These are phyloP conservation scores for Lentinula boryana DNA, from an alignment of 768 basidiomycete genomes.

Conservation along the genomic window DNA sequence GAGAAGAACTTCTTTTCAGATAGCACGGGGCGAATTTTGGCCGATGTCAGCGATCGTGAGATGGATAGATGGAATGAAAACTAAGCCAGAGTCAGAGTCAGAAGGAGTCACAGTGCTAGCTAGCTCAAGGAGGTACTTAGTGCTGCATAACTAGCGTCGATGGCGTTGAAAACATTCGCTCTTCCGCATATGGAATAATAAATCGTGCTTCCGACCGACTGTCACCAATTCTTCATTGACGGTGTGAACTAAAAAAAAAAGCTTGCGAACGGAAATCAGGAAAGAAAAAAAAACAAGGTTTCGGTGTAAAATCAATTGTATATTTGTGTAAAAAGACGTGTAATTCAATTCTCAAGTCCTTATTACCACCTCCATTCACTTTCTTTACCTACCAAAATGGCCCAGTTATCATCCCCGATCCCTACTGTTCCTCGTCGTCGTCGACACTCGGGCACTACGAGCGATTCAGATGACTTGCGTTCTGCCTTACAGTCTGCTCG, in stretches of 20 bases:
- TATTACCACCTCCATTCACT: background rate
- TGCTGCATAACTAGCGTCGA: background rate
- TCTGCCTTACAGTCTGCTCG: conserved; percentile 3
- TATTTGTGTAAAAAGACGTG: background rate
- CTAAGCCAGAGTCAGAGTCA: background rate
- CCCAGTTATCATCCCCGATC: background rate
- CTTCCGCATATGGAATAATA: background rate
- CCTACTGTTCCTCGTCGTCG: conserved; percentile 6
- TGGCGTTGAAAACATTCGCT: background rate
- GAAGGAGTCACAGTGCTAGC: background rate
- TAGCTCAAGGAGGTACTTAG: background rate
- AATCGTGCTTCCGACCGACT: background rate
- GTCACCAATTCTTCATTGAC: background rate
- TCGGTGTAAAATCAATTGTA: background rate
- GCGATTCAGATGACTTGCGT: background rate
- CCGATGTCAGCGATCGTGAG: background rate
- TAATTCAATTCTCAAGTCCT: background rate
- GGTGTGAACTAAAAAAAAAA: background rate
- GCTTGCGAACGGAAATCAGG: background rate
- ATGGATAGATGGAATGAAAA: background rate
- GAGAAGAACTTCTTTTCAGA: background rate
- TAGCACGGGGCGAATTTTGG: background rate
- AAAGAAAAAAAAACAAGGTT: background rate
- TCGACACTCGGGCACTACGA: conserved; percentile 1
- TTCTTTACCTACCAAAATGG: background rate